A percentile compares a stretch with the other conserved stretches of the same genome.
These are phyloP conservation scores for Rutstroemia sp. DNA, from an alignment of 2,329 filamentous ascomycete species.

Conservation along the genomic window DNA sequence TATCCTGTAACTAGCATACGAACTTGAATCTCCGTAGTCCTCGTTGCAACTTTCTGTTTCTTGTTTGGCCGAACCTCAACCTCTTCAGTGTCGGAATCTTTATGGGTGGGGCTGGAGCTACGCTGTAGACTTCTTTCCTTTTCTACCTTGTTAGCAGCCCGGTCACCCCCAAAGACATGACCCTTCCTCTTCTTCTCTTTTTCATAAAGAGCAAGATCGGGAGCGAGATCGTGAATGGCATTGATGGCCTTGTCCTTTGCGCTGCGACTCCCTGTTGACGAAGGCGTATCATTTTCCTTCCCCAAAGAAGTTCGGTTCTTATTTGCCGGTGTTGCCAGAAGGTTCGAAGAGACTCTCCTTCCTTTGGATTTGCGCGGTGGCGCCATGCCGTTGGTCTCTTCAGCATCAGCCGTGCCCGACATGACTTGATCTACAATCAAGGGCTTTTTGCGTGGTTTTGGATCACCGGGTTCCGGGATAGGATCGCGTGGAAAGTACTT, in stretches of 20 bases:
- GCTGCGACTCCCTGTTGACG: constrained; percentile 69
- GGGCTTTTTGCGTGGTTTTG: constrained; percentile 38
- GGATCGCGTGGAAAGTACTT: constrained; percentile 51
- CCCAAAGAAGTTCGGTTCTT: constrained; percentile 45
- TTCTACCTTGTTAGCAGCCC: constrained; percentile 52
- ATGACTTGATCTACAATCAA: constrained; percentile 37
- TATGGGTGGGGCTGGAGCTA: constrained; percentile 32
- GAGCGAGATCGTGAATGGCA: constrained; percentile 67
- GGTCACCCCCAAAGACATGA: constrained; percentile 53
- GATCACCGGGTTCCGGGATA: constrained; percentile 37
- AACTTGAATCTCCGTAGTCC: constrained; percentile 59
- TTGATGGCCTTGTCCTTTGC: constrained; percentile 82
- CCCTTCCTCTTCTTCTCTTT: constrained; percentile 80
- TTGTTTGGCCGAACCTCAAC: constrained; percentile 44
- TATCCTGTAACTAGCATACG: constrained; percentile 80
- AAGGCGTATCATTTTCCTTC: constrained; percentile 82
- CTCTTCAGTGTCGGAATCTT: constrained; percentile 28
- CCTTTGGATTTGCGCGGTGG: constrained; percentile 8
- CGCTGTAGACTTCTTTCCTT: constrained; percentile 34
- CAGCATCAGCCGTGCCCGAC: constrained; percentile 5
- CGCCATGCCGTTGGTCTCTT: constrained; percentile 17
- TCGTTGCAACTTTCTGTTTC: constrained; percentile 50
- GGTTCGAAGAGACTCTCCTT: constrained; percentile 2
- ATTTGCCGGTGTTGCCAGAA: constrained; percentile 43
- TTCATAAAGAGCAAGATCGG: constrained; percentile 84